Base-by-base conservation (phyloP, 225 moss, liverwort and hornwort genomes). In the Marchantia polymorpha region DNA sequence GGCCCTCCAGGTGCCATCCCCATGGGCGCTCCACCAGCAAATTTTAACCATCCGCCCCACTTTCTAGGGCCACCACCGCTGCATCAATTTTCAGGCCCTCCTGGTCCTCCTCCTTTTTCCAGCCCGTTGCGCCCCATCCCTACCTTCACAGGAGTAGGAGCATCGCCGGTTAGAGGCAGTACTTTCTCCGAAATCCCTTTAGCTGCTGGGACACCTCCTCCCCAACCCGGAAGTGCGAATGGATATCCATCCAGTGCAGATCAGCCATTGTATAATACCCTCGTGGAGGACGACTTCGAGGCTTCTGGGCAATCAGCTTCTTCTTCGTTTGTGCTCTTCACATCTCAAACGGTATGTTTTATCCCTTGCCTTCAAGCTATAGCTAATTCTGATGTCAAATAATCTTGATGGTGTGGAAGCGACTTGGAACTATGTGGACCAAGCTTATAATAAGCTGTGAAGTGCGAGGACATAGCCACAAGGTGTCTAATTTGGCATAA, bases 181-280 rank as follows among this genome's bases (percentile, higher is more conserved):
- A 83, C 89, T 20, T 94, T 96, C 69, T 94, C 94, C 55, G 96
- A 96, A 87, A 94, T 94, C 78, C 91, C 96, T 17, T 81, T 96
- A 73, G 89, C 86, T 63, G 78, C 89, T 22, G 87, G 82, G 54
- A 78, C 84, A 46, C 84, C 84, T 73, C 84, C 86, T 14, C 79
- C 81, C 17, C 70, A 48, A 75, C 66, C 72, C 54, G 83, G 67
- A 60, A 82, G 82, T 81, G 79, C 80, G 31, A 89, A 88, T 58
- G 82, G 71, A 50, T 80, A 82, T 77, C 60, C 89, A 66, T 82
- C 80, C 29, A 78, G 81, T 75, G 77, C 23, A n/a, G 88, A 87
- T 46, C 81, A 77, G 76, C 77, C 83, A 12, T 80, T 88, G 20
- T 87, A 86, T 60, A 73, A 86, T 31, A 82, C 82, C 61, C 82